Base-by-base conservation (phyloP, 495 filamentous ascomycete species). In the Glonium stellatum region DNA sequence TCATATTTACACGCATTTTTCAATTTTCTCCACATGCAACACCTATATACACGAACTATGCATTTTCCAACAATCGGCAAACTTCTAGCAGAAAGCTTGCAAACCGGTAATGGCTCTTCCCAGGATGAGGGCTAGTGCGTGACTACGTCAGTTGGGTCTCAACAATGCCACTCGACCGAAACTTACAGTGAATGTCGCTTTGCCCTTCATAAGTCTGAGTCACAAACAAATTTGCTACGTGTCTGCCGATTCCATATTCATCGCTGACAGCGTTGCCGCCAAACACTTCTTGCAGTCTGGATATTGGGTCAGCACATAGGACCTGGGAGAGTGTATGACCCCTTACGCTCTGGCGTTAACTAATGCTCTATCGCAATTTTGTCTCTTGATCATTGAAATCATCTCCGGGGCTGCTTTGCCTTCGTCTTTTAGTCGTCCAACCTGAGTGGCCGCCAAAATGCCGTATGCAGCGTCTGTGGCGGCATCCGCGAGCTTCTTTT, bases 151-250 rank as follows among this genome's bases (percentile, higher is more conserved):
- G 66, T 54, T 54, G 12, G 31, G 25, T 15, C 27, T 21, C 8
- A 21, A 52, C 56, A 41, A 52, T 8, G 8, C 19, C 5, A 23
- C 21, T 23, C 22, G 50, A 39, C 34, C 23, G 55, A 56, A 18
- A 80, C 89, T 82, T 75, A 93, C 90, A 80, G 71, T 96, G 92
- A 64, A 96, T 96, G 75, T 97, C 92, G 63, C 90, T 95, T 72
- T 96, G 92, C 8, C 92, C 92, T 75, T 97, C 93, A 63, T 98
- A 98, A 0, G 92, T 97, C 72, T 97, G 92, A 47, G 92, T 96
- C 55, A 98, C 95, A 71, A 95, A 97, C 60, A 98, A 70, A 71
- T 98, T 98, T 46, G 93, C 87, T 34, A 96, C 93, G 78, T 97
- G 95, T 65, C 93, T 82, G 37, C 88, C 93, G 68, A 97, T 96